Percentiles rank a stretch among this genome's conserved stretches.
phyloP scores from a whole-genome alignment of 75 land plant species.

The Picea sitchensis region DNA sequence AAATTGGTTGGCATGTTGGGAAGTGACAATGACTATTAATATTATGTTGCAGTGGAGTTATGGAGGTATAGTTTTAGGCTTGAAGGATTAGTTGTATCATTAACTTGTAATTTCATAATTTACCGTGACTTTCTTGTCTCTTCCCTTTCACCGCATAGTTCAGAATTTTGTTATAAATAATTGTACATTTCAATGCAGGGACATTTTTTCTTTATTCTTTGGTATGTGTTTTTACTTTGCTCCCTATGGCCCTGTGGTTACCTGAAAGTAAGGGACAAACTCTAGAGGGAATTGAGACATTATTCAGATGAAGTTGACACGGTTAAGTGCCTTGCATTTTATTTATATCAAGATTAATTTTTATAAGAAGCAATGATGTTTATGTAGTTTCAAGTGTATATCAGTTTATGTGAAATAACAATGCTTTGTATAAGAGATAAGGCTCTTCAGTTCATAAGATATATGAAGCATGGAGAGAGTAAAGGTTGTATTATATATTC shows the following conservation, averaged over 20 bases:
- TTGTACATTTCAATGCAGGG: conserved; percentile 11
- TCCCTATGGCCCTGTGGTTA: conserved; percentile 19
- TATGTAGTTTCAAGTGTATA: too few relatives aligned
- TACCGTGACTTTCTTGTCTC: background rate
- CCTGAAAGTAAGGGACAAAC: conserved; percentile 31
- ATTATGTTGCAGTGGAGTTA: conserved; percentile 57
- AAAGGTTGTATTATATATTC: too few relatives aligned
- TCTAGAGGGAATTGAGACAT: conserved; percentile 31
- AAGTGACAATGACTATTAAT: conserved; percentile 62
- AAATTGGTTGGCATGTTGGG: conserved; percentile 49
- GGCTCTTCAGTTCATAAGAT: too few relatives aligned
- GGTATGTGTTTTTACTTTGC: conserved; percentile 14
- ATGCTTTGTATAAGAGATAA: too few relatives aligned
- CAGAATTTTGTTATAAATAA: background rate
- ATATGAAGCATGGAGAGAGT: too few relatives aligned
- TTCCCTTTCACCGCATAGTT: background rate
- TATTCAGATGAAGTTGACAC: background rate
- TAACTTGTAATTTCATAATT: background rate
- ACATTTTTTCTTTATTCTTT: conserved; percentile 24
- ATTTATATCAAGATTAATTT: too few relatives aligned
- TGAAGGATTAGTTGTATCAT: background rate
- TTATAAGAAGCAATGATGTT: too few relatives aligned
- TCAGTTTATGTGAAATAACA: too few relatives aligned
- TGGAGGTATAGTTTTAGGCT: conserved; percentile 31
- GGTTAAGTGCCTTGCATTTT: too few relatives aligned